Evolutionary conservation across 805 yeast genomes (phyloP), one percentile per base, ranked within the genome.

Genomic region (Lipomyces kockii): DNA sequence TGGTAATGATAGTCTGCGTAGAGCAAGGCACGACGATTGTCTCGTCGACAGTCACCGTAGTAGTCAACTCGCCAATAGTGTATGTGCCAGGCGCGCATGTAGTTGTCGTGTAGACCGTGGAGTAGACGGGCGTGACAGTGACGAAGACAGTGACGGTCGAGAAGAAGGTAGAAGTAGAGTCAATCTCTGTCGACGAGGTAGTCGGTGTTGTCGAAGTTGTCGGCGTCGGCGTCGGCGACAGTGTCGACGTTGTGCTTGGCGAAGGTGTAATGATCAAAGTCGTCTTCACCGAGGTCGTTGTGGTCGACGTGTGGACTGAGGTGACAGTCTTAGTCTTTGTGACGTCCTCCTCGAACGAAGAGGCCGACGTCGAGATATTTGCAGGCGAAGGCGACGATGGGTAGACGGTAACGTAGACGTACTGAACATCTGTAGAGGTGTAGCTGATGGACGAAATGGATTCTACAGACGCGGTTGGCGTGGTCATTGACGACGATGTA

Each of bases 91-190:
- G 68, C 32, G 63, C 25, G 34, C 60, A 57, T 32, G 62, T 54
- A 43, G 64, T 58, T 22, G 71, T 65, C 22, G 68, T 54, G 60
- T 53, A 55, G 51, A 32, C 66, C 22, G 66, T 62, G 25, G 62
- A 63, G 64, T 51, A 35, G n/a, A 59, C 52, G 32, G 69, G 65
- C 14, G 71, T 63, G 37, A 68, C 68, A 17, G 71, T 65, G n/a
- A 58, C 56, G 60, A 39, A 58, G 22, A 65, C 32, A 29, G 68
- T 65, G 53, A 66, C 56, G 20, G 71, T 65, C 53, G 68, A 39
- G 62, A 32, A 64, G 52, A 61, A 46, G 29, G 70, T 67, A 3
- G 54, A 29, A 14, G 62, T 59, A 3, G 62, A 59, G 22, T 25
- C 39, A 11, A 27, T 9, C 39, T 27, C 62, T 14, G 54, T 49